A percentile compares a stretch with the other conserved stretches of the same genome.
phyloP scores from a whole-genome alignment of 106 monocot species.

The Allium cepa region DNA sequence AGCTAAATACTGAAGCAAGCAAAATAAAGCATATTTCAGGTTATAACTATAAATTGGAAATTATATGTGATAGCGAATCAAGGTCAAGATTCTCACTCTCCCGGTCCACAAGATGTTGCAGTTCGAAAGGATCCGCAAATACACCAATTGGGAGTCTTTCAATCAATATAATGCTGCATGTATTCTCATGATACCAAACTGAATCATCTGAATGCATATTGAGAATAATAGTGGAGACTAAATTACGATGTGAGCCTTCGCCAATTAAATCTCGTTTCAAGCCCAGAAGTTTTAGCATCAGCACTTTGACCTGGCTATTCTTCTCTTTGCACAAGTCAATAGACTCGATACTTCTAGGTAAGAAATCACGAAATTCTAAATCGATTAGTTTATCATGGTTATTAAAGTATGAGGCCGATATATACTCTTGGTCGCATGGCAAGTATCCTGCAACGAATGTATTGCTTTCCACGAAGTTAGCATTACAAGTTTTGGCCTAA shows the following conservation, averaged over 20 bases:
- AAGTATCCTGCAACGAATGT: conserved; percentile 12
- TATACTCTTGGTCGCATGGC: conserved; percentile 17
- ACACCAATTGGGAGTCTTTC: conserved; percentile 73
- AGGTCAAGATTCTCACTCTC: conserved; percentile 25
- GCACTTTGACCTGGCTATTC: conserved; percentile 2
- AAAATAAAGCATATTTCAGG: neutral
- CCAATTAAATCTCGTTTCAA: conserved; percentile 35
- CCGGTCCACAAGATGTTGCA: conserved; percentile 59
- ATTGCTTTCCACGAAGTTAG: neutral
- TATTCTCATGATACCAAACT: conserved; percentile 19
- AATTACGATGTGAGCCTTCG: conserved; percentile 73
- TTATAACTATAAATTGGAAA: neutral
- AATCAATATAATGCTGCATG: conserved; percentile 50
- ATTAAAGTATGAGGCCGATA: conserved; percentile 15
- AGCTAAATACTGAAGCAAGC: conserved; percentile 48
- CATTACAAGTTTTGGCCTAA: conserved; percentile 8
- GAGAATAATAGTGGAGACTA: conserved; percentile 43
- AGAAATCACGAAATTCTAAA: conserved; percentile 22
- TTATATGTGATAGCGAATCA: neutral
- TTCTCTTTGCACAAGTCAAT: conserved; percentile 17
- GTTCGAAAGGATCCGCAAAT: conserved; percentile 91
- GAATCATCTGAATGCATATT: conserved; percentile 7
- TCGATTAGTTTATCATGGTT: conserved; percentile 15
- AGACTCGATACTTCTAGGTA: conserved; percentile 15
- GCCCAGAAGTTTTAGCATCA: conserved; percentile 5